phyloP scores from a whole-genome alignment of 2,329 filamentous ascomycete genomes.

The Peltaster fructicola region DNA sequence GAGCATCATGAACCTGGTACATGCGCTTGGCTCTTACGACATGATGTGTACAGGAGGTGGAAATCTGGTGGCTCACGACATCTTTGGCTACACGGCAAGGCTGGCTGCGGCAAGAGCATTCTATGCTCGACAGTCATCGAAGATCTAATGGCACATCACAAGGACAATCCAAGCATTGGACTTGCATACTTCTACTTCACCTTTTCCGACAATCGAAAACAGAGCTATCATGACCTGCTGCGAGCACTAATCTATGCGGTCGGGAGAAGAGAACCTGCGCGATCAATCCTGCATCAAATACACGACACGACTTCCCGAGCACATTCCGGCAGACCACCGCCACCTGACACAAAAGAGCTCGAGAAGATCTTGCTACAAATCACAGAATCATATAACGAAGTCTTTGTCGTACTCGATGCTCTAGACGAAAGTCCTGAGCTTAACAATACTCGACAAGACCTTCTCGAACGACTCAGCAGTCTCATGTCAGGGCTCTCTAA shows the following conservation, averaged over 20 bases:
- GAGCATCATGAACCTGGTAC: conserved; percentile 7
- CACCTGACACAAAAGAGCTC: conserved; percentile 8
- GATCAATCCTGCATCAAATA: conserved; percentile 7
- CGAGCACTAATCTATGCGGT: conserved; percentile 9
- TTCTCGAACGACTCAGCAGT: conserved; percentile 4
- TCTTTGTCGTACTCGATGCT: conserved; percentile 19
- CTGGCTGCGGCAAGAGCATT: conserved; percentile 11
- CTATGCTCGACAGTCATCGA: conserved; percentile 10
- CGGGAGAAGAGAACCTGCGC: conserved; percentile 7
- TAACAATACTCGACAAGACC: conserved; percentile 5
- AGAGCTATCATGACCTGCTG: conserved; percentile 6
- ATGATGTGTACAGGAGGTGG: conserved; percentile 7
- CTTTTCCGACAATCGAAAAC: conserved; percentile 12
- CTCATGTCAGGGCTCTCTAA: conserved; percentile 5
- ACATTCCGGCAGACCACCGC: conserved; percentile 3
- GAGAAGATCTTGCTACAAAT: conserved; percentile 7
- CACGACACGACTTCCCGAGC: conserved; percentile 5
- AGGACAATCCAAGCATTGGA: conserved; percentile 1
- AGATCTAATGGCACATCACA: conserved; percentile 6
- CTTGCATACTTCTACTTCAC: conserved; percentile 10
- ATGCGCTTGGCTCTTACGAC: conserved; percentile 9
- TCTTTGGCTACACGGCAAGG: conserved; percentile 10
- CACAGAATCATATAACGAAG: conserved; percentile 7
- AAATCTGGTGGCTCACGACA: conserved; percentile 1
- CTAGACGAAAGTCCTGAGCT: conserved; percentile 17